Evolutionary conservation across 1,284 basidiomycete genomes (phyloP).

Genomic region (Ustanciosporium gigantosporum): DNA sequence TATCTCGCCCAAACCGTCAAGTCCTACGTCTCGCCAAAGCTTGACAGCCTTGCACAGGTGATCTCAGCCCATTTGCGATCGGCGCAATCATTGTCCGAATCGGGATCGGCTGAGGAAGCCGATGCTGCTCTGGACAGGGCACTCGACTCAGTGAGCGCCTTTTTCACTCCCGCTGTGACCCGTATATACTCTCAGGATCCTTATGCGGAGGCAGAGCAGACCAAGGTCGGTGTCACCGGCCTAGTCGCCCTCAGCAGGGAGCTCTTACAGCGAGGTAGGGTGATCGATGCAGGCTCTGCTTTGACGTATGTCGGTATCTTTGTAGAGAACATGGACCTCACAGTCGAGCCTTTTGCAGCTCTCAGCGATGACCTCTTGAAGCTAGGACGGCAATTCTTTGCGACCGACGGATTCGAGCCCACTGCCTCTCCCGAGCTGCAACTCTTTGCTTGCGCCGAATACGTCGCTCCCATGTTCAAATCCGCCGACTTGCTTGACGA

Average conservation of each 20-base stretch:
- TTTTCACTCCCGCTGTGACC: slow-evolving; percentile 3
- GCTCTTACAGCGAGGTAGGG: slow-evolving; percentile 10
- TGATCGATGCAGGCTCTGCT: slow-evolving; percentile 28
- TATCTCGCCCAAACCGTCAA: slow-evolving; percentile 8
- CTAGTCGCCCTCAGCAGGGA: slow-evolving; percentile 14
- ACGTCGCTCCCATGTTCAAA: slow-evolving; percentile 24
- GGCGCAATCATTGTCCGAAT: slow-evolving; percentile 17
- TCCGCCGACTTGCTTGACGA: slow-evolving; percentile 29
- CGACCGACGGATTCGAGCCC: not conserved
- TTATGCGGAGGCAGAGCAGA: not conserved
- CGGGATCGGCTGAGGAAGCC: slow-evolving; percentile 20
- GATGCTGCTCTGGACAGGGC: slow-evolving; percentile 27
- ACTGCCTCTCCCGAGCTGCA: slow-evolving; percentile 2
- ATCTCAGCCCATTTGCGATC: slow-evolving; percentile 38
- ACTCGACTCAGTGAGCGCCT: slow-evolving; percentile 11
- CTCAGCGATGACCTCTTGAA: slow-evolving; percentile 9
- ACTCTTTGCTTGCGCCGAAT: slow-evolving; percentile 30
- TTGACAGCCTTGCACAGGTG: slow-evolving; percentile 3
- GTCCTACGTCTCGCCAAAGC: not conserved
- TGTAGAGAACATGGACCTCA: slow-evolving; percentile 8
- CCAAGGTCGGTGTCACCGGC: slow-evolving; percentile 1
- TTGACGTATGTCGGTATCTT: slow-evolving; percentile 26
- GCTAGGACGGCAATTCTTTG: slow-evolving; percentile 12
- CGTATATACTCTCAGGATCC: not conserved
- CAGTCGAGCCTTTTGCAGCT: not conserved